Base-by-base conservation (phyloP, 495 filamentous ascomycete species). In the Hyaloscypha hepaticicola region DNA sequence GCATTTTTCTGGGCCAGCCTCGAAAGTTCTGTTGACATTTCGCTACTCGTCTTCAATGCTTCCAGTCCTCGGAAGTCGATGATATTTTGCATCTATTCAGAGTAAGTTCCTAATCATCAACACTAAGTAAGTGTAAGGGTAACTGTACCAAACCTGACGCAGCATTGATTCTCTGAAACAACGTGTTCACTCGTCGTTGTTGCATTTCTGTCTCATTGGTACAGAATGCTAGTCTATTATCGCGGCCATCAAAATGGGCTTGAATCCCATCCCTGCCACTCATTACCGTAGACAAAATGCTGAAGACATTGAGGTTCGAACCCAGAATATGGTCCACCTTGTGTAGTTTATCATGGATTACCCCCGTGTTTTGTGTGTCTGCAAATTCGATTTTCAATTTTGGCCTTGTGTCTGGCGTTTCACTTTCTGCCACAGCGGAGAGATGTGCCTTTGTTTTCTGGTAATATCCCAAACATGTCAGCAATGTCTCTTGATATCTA, bases 391-490 rank as follows among this genome's bases (percentile, higher is more conserved):
- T 50, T 50, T 50, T 50, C 48, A 50, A 50, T 50, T 19, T 50
- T 50, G 48, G 48, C 19, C 19, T 50, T 16, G 5, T 50, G 4
- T 50, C 5, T 16, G 48, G 48, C 19, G 19, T 24, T 4, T 50
- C 19, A 19, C 16, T 19, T 5, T 50, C 48, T 5, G 22, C 48
- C 19, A 50, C 48, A 5, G 48, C 22, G 48, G 48, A 50, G 3
- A 50, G 48, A 50, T 50, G 48, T 50, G 48, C 48, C 22, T 50
- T 50, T 19, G 48, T 50, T 19, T 50, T 50, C 48, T 50, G 19
- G 5, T 4, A 24, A 50, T 5, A 19, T 5, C 48, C 16, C 4
- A 50, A 50, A 11, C 4, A n/a, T 5, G 19, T 50, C 19, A 50
- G 48, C 22, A 19, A 19, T 50, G 31, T 33, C 31, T 11, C 11